A percentile compares a stretch with the other conserved stretches of the same genome.
Conservation (phyloP, 768 basidiomycete genomes). For the Gautieria morchelliformis region DNA sequence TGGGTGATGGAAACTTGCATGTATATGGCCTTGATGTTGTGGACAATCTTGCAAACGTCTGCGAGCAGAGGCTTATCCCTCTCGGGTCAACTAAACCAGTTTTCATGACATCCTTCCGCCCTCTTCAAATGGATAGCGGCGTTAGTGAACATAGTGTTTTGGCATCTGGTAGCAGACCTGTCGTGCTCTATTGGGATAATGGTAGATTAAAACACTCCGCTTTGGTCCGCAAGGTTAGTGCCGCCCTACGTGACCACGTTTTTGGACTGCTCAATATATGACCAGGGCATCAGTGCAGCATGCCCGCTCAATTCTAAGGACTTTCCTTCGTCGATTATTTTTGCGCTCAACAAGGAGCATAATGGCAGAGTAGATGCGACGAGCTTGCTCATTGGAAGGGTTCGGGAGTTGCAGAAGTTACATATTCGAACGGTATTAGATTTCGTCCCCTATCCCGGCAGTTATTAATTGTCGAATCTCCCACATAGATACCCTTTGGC, state of each 20-base stretch:
- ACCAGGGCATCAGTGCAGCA: slow-evolving; percentile 45
- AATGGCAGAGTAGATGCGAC: slow-evolving; percentile 2
- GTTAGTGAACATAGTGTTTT: slow-evolving; percentile 50
- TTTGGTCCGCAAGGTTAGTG: slow-evolving; percentile 54
- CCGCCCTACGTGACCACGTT: background rate
- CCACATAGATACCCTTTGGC: slow-evolving; percentile 57
- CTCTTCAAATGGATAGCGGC: slow-evolving; percentile 17
- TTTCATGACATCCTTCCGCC: slow-evolving; percentile 39
- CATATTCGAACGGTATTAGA: slow-evolving; percentile 62
- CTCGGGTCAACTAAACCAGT: slow-evolving; percentile 59
- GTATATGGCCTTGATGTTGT: slow-evolving; percentile 39
- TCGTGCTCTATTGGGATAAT: slow-evolving; percentile 59
- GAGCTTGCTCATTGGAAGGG: slow-evolving; percentile 52
- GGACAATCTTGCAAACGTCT: slow-evolving; percentile 17
- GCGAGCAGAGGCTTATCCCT: slow-evolving; percentile 48
- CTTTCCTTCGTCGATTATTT: slow-evolving; percentile 46
- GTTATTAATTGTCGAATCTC: background rate
- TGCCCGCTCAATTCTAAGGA: slow-evolving; percentile 36
- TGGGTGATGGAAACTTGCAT: slow-evolving; percentile 66
- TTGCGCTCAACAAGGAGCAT: slow-evolving; percentile 37
- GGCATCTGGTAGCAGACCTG: slow-evolving; percentile 61
- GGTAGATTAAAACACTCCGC: slow-evolving; percentile 58
- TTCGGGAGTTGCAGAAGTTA: slow-evolving; percentile 63
- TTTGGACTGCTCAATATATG: background rate
- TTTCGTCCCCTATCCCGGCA: background rate